Percentiles rank a stretch among this genome's conserved stretches.
Conservation (phyloP, 345 rosid genomes). For the Eucalyptus globulus region DNA sequence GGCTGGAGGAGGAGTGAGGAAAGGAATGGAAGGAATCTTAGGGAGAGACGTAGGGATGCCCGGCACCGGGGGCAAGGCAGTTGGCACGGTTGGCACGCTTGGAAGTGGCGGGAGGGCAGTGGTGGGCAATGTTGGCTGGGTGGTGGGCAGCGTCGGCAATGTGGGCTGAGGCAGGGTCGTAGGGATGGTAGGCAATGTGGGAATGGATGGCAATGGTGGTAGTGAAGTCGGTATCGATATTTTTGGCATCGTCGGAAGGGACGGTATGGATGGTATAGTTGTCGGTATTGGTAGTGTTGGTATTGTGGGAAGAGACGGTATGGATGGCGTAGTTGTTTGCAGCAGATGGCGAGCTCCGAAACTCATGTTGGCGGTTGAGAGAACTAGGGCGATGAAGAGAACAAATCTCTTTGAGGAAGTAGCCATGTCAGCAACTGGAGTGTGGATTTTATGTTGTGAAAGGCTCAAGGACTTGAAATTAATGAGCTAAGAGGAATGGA, state of each 20-base stretch:
- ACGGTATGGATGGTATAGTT: neutral
- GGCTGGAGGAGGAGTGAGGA: constrained; percentile 18
- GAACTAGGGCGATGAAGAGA: neutral
- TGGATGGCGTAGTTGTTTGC: neutral
- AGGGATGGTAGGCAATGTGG: neutral
- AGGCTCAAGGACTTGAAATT: neutral
- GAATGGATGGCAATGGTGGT: neutral
- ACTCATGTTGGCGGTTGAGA: neutral
- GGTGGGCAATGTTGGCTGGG: constrained; percentile 2
- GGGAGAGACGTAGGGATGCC: constrained; percentile 8
- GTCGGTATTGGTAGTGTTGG: neutral
- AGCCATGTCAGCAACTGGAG: neutral
- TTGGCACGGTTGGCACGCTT: neutral
- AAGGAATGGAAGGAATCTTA: constrained; percentile 15
- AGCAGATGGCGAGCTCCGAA: constrained; percentile 4
- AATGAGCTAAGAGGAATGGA: neutral
- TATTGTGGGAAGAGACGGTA: neutral
- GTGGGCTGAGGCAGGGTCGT: neutral
- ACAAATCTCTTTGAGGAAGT: neutral
- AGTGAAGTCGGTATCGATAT: too few species aligned
- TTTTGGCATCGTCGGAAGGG: neutral
- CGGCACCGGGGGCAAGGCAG: constrained; percentile 5
- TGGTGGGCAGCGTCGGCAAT: neutral
- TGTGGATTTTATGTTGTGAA: neutral
- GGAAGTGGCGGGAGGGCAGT: neutral